Conservation (phyloP, 2,329 filamentous ascomycete species). For the Elsinoe arachidis region DNA sequence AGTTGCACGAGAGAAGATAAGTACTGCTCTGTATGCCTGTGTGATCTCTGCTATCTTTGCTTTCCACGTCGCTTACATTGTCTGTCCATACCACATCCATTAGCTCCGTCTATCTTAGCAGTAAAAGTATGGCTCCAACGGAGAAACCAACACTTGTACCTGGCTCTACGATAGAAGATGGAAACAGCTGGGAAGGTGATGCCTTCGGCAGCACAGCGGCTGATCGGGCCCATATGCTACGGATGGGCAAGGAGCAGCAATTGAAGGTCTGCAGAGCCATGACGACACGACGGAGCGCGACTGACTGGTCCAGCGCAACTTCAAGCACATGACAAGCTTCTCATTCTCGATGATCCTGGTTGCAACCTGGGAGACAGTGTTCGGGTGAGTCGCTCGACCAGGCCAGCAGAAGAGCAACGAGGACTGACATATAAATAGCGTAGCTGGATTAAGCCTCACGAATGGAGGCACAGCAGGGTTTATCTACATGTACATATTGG, state of each 20-base stretch:
- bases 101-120: no score
- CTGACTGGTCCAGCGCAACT: slow-evolving; percentile 13
- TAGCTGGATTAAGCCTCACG: background rate
- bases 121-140: no score
- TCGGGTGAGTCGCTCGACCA: slow-evolving; percentile 11
- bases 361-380: slow-evolving; percentile 20
- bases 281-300: background rate
- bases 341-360: slow-evolving; percentile 18
- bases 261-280: slow-evolving; percentile 1
- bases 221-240: background rate
- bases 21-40: no score
- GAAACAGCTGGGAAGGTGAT: background rate
- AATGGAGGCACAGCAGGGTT: slow-evolving; percentile 20
- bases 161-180: background rate
- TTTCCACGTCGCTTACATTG: no score
- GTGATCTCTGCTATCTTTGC: no score
- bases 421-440: background rate
- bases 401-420: background rate
- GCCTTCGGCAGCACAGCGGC: background rate
- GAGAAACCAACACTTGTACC: background rate
- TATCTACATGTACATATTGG: slow-evolving; percentile 27
- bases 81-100: no score
- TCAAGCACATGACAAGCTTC: slow-evolving; percentile 17
- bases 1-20: no score
- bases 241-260: slow-evolving; percentile 12